These are phyloP conservation scores for Ceratocystis harringtonii DNA, from an alignment of 2,329 filamentous ascomycete genomes.

Conservation along the genomic window DNA sequence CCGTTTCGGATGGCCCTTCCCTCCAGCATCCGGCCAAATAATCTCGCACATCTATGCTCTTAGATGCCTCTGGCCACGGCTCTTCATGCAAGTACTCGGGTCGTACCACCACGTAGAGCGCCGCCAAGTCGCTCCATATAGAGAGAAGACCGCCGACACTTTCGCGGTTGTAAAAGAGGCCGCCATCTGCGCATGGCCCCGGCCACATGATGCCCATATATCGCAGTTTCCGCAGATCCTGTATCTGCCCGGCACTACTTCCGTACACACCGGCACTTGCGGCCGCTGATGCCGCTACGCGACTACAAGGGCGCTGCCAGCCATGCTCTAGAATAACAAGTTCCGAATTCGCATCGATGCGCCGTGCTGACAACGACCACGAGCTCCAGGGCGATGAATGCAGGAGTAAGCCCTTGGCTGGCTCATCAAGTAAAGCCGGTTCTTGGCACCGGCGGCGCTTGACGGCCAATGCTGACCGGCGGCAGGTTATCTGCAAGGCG, in stretches of 20 bases:
- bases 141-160: constrained; percentile 4
- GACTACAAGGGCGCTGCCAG: constrained; percentile 13
- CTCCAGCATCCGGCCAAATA: constrained; percentile 3
- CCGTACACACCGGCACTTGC: constrained; percentile 5
- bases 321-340: constrained; percentile 14
- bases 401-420: background rate
- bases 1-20: background rate
- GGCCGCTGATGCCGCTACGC: constrained; percentile 1
- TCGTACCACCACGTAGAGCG: constrained; percentile 14
- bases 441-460: background rate
- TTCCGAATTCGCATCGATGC: constrained; percentile 3
- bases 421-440: background rate
- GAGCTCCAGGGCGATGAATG: constrained; percentile 11
- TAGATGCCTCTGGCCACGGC: background rate
- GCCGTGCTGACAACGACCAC: constrained; percentile 9
- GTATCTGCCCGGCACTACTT: constrained; percentile 5
- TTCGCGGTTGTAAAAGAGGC: constrained; percentile 8
- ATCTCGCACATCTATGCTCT: background rate
- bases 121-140: constrained; percentile 10
- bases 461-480: background rate
- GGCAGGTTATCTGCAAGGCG: constrained; percentile 5
- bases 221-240: constrained; percentile 3
- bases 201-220: constrained; percentile 13
- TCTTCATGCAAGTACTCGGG: constrained; percentile 5
- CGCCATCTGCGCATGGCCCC: constrained; percentile 6